Percentiles rank a stretch among this genome's conserved stretches.
Conservation (phyloP, 192 early-diverging fungal species). For the Backusella psychrophila region DNA sequence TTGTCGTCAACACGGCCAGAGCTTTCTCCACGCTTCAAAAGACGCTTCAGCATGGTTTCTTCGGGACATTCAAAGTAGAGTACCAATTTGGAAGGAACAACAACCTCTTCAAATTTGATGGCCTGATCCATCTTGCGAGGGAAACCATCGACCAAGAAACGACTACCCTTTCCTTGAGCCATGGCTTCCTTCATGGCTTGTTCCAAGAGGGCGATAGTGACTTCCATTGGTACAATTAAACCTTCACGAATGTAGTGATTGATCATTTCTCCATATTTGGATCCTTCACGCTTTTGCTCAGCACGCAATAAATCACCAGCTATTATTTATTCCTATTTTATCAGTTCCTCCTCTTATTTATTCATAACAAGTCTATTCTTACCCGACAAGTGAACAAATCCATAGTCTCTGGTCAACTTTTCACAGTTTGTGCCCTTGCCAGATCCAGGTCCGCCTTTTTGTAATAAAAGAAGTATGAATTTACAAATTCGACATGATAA, state of each 20-base stretch:
- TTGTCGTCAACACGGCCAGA: slow-evolving; percentile 95
- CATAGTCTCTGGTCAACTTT: slow-evolving; percentile 83
- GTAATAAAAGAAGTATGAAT: background rate
- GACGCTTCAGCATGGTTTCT: slow-evolving; percentile 82
- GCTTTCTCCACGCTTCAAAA: slow-evolving; percentile 93
- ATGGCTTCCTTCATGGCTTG: slow-evolving; percentile 79
- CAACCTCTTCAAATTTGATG: slow-evolving; percentile 86
- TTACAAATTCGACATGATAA: background rate
- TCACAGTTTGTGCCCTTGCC: slow-evolving; percentile 98
- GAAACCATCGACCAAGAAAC: slow-evolving; percentile 98
- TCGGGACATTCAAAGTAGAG: slow-evolving; percentile 97
- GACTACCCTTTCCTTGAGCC: slow-evolving; percentile 42
- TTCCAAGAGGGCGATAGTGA: slow-evolving; percentile 90
- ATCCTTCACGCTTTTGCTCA: slow-evolving; percentile 80
- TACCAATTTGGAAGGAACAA: slow-evolving; percentile 68
- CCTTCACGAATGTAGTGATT: slow-evolving; percentile 90
- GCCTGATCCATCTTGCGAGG: slow-evolving; percentile 94
- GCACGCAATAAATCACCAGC: slow-evolving; percentile 95
- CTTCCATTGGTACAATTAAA: slow-evolving; percentile 92
- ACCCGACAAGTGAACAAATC: slow-evolving; percentile 94
- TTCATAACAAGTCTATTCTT: background rate
- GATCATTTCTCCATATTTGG: slow-evolving; percentile 90
- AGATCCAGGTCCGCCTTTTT: slow-evolving; percentile 66
- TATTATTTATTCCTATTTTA: background rate
- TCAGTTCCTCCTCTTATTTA: background rate